Conservation (phyloP, 1,139 yeast genomes). For the Scheffersomyces quercinus region DNA sequence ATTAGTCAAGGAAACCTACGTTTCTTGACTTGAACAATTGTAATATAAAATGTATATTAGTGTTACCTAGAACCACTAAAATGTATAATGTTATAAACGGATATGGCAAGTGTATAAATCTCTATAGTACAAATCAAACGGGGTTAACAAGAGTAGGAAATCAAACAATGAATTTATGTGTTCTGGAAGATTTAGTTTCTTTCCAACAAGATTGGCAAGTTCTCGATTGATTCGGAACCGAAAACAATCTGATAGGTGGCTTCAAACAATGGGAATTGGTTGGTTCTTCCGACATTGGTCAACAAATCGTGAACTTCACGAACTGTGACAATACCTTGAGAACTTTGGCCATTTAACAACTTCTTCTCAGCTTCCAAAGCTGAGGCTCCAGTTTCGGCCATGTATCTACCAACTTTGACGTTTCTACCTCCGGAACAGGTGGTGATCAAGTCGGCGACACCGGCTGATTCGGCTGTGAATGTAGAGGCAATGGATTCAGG, state of each 20-base stretch:
- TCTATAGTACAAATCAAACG: too few relatives aligned
- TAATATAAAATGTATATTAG: slow-evolving; percentile 1
- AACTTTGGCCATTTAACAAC: slow-evolving; percentile 51
- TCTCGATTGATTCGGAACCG: slow-evolving; percentile 43
- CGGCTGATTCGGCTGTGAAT: slow-evolving; percentile 50
- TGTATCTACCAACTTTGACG: slow-evolving; percentile 48
- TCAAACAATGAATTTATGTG: neutral
- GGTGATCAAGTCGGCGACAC: slow-evolving; percentile 52
- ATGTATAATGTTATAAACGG: neutral
- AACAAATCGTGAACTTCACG: slow-evolving; percentile 51
- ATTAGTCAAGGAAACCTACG: too few relatives aligned
- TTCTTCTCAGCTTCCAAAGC: slow-evolving; percentile 47
- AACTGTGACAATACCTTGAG: slow-evolving; percentile 51
- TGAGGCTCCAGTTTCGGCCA: slow-evolving; percentile 46
- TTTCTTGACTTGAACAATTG: neutral
- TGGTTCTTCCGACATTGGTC: slow-evolving; percentile 29
- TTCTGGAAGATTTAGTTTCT: slow-evolving; percentile 2
- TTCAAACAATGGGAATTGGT: slow-evolving; percentile 48
- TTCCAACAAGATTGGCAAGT: slow-evolving; percentile 43
- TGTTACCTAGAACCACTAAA: neutral
- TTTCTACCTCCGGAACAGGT: slow-evolving; percentile 54
- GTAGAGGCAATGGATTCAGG: slow-evolving; percentile 42
- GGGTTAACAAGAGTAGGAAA: neutral
- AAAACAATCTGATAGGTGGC: slow-evolving; percentile 49
- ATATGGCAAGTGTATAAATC: too few relatives aligned